A percentile compares a stretch with the other conserved stretches of the same genome.
These are phyloP conservation scores for Backusella macrospora DNA, from an alignment of 192 early-diverging fungal species.

Conservation along the genomic window DNA sequence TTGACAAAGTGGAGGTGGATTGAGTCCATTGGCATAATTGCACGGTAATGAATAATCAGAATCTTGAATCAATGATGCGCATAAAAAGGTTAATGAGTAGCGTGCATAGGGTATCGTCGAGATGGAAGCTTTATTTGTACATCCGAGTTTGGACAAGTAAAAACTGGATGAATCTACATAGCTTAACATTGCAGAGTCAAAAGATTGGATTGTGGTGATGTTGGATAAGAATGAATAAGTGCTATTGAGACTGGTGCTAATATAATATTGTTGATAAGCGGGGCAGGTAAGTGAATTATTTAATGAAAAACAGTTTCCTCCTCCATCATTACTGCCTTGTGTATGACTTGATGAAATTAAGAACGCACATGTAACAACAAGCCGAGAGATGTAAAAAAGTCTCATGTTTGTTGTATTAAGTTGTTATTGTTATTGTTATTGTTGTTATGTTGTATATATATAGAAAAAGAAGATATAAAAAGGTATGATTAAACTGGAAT, in stretches of 20 bases:
- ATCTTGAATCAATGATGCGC: slow-evolving; percentile 38
- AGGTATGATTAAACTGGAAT: neutral
- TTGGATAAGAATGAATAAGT: slow-evolving; percentile 24
- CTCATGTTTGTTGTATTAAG: neutral
- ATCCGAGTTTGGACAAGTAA: slow-evolving; percentile 28
- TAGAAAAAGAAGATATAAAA: slow-evolving; percentile 1
- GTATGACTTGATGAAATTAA: slow-evolving; percentile 1
- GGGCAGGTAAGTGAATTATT: slow-evolving; percentile 31
- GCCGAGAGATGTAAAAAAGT: neutral
- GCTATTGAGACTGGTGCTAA: slow-evolving; percentile 10
- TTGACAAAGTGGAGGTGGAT: slow-evolving; percentile 39
- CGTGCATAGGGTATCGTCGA: slow-evolving; percentile 39
- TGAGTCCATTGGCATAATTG: slow-evolving; percentile 27
- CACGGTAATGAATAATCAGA: slow-evolving; percentile 33
- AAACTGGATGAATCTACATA: slow-evolving; percentile 29
- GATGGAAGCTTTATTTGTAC: slow-evolving; percentile 16
- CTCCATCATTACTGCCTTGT: neutral
- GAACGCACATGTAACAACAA: slow-evolving; percentile 1
- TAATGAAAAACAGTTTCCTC: slow-evolving; percentile 25
- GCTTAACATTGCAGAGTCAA: slow-evolving; percentile 29
- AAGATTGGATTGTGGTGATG: slow-evolving; percentile 22
- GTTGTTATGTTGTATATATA: neutral
- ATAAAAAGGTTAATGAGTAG: slow-evolving; percentile 34
- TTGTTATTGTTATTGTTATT: neutral
- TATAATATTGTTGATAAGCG: slow-evolving; percentile 37